Evolutionary conservation across 306 rosid species (phyloP).

Genomic region (Clitoria ternatea): DNA sequence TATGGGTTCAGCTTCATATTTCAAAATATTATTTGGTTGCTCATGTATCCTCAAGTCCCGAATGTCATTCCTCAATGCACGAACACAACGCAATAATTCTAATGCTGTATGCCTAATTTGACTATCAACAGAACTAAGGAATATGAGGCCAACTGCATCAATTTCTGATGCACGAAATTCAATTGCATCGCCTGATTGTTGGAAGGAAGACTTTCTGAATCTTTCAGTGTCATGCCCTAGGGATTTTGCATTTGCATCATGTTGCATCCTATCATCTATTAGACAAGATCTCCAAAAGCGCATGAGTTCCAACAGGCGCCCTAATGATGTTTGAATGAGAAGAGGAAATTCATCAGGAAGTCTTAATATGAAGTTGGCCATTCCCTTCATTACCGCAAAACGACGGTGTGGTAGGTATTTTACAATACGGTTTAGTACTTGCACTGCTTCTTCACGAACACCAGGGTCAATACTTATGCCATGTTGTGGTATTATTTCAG

Average conservation of each 20-base stretch:
- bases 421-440: conserved; percentile 89
- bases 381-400: conserved; percentile 95
- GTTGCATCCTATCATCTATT: conserved; percentile 73
- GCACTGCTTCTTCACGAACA: conserved; percentile 99
- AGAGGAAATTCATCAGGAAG: conserved; percentile 99
- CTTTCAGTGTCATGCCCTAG: conserved; percentile 54
- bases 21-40: conserved; percentile 60
- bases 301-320: conserved; percentile 96
- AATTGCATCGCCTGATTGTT: conserved; percentile 62
- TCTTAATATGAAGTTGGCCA: conserved; percentile 85
- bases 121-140: conserved; percentile 96
- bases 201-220: conserved; percentile 73
- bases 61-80: conserved; percentile 92
- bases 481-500: conserved; percentile 99
- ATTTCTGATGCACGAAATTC: conserved; percentile 94
- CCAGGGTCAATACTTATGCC: conserved; percentile 99
- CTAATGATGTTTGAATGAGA: conserved; percentile 93
- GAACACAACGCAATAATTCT: conserved; percentile 94
- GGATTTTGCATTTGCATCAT: conserved; percentile 50
- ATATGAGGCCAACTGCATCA: conserved; percentile 96
- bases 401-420: conserved; percentile 92
- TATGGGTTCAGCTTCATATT: conserved; percentile 90
- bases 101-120: conserved; percentile 94
- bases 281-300: conserved; percentile 98
- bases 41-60: conserved; percentile 58